phyloP scores from a whole-genome alignment of 2,329 filamentous ascomycete genomes.

The Alternaria solani region DNA sequence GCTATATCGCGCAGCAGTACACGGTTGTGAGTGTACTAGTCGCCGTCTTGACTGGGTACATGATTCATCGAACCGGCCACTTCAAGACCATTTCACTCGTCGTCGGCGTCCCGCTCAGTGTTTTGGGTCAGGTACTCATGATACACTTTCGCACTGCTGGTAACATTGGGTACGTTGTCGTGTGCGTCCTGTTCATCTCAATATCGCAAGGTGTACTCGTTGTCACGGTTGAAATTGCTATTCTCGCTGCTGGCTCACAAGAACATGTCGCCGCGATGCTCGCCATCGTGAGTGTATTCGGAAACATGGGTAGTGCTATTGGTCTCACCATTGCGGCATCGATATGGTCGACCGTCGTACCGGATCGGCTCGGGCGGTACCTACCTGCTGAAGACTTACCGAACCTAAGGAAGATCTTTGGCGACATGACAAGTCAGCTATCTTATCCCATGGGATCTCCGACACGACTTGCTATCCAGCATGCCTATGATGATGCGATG shows the following conservation, averaged over 20 bases:
- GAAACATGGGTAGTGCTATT: constrained; percentile 60
- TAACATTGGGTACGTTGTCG: constrained; percentile 40
- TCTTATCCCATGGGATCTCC: constrained; percentile 59
- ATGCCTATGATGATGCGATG: constrained; percentile 35
- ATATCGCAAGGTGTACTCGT: constrained; percentile 35
- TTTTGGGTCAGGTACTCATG: constrained; percentile 36
- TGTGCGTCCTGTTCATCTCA: constrained; percentile 42
- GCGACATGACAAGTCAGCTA: constrained; percentile 62
- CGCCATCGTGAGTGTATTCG: constrained; percentile 63
- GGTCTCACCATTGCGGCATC: constrained; percentile 64
- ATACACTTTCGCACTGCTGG: constrained; percentile 38
- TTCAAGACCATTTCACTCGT: constrained; percentile 28
- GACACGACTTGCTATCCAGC: constrained; percentile 52
- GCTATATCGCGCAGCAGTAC: constrained; percentile 47
- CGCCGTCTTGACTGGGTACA: constrained; percentile 17
- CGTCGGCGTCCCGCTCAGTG: constrained; percentile 26
- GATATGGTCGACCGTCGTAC: constrained; percentile 62
- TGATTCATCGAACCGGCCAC: constrained; percentile 26
- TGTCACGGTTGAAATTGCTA: constrained; percentile 31
- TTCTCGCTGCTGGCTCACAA: constrained; percentile 42
- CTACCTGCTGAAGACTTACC: constrained; percentile 54
- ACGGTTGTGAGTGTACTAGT: constrained; percentile 33
- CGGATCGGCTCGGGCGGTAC: constrained; percentile 12
- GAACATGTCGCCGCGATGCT: constrained; percentile 58
- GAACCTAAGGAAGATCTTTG: constrained; percentile 55